A percentile compares a stretch with the other conserved stretches of the same genome.
These are phyloP conservation scores for Corymbia maculata DNA, from an alignment of 345 rosid genomes.

Conservation along the genomic window DNA sequence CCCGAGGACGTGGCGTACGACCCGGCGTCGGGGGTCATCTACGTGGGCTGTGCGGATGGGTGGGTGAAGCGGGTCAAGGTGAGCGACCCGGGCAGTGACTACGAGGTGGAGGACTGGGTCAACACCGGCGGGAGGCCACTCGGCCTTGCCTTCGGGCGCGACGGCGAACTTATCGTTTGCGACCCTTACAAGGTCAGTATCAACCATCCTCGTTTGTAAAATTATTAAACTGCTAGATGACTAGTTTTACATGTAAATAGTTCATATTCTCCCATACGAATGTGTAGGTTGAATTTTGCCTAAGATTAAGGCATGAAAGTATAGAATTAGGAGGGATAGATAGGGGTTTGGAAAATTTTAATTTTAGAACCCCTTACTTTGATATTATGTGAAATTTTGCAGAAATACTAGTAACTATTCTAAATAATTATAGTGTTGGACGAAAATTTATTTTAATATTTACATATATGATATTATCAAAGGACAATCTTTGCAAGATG, in stretches of 20 bases:
- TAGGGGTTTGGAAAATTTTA: background rate
- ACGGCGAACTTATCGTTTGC: conserved; percentile 44
- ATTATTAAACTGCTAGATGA: no score
- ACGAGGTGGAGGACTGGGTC: conserved; percentile 33
- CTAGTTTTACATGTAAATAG: no score
- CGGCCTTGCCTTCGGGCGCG: conserved; percentile 46
- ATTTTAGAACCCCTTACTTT: background rate
- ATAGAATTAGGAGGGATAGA: background rate
- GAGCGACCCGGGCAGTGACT: conserved; percentile 2
- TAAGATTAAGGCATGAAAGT: background rate
- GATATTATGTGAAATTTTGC: background rate
- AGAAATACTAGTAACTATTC: no score
- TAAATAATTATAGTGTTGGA: no score
- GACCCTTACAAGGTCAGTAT: conserved; percentile 49
- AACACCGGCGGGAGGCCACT: conserved; percentile 79
- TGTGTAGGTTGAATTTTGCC: no score
- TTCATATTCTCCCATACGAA: no score
- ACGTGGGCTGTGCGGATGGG: conserved; percentile 56
- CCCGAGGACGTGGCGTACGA: conserved; percentile 66
- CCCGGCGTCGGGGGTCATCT: conserved; percentile 15
- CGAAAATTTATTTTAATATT: no score
- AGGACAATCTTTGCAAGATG: background rate
- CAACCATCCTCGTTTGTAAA: background rate
- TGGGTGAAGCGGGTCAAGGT: conserved; percentile 63
- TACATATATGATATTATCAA: no score